Base-by-base conservation (phyloP, 1,139 yeast genomes). In the Arxiozyma slooffiae region DNA sequence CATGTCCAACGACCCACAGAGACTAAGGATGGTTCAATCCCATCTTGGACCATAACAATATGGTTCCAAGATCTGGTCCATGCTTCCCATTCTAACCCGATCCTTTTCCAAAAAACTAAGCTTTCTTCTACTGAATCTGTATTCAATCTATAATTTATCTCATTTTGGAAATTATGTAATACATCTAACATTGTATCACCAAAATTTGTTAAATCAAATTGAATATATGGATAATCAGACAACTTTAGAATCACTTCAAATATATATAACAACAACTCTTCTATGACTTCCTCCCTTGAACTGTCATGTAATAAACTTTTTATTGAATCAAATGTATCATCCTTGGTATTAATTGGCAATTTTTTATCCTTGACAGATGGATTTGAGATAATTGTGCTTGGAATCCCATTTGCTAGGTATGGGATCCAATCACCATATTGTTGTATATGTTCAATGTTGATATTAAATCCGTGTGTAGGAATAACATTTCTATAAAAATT, bases 1-100 rank as follows among this genome's bases (percentile, higher is more conserved):
- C 95, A 85, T 54, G 80, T 80, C 84, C 88, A 80, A 60, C 97
- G 74, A 58, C 79, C 81, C 51, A 82, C 78, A 0, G 92, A 78
- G 51, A 85, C 70, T 47, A 85, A 67, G 1, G 90, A 79, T 0
- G 96, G 92, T 62, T 88, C 95, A 9, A 78, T 63, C 0, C 74
- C 74, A 67, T 71, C 63, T 48, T 63, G 63, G 6, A 55, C 47
- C 50, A 61, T 52, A 2, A 66, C 68, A 20, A 66, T 56, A 43
- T 63, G 62, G 17, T 59, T 55, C 70, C 70, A 67, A 21, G 61
- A 57, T 48, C 55, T 53, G 4, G 52, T 50, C 70, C 70, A 67
- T 1, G 66, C 59, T 16, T 65, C 64, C 57, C 73, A 70, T 41
- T 74, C 74, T 14, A 67, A 61, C 1, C 76, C 75, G 26, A 75